Evolutionary conservation across 1,139 yeast genomes (phyloP).

Genomic region (Candida tetrigidarum): DNA sequence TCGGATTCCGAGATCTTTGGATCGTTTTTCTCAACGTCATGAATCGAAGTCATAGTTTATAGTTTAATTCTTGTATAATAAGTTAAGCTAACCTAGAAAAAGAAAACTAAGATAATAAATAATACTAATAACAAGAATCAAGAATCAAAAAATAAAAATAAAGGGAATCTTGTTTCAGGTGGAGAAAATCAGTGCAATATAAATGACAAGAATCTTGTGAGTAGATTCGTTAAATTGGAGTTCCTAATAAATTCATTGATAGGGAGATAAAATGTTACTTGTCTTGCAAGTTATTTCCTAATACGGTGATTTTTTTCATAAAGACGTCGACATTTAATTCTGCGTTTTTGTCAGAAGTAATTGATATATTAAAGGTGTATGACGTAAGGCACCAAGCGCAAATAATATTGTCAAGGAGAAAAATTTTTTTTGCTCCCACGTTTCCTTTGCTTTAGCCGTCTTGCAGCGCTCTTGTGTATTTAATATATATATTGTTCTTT

Average conservation of each 20-base stretch:
- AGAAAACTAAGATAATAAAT: no score
- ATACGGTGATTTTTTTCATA: slow-evolving; percentile 1
- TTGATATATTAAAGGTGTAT: background rate
- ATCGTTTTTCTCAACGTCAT: slow-evolving; percentile 12
- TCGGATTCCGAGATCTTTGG: slow-evolving; percentile 7
- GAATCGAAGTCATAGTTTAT: background rate
- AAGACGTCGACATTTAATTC: no score
- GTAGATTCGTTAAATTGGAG: no score
- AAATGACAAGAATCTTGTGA: background rate
- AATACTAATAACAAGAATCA: no score
- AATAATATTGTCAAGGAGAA: background rate
- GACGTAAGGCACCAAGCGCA: background rate
- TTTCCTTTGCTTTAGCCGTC: background rate
- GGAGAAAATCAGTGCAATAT: background rate
- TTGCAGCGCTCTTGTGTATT: no score
- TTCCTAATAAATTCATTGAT: no score
- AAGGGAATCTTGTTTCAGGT: background rate
- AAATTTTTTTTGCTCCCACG: background rate
- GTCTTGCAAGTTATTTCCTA: slow-evolving; percentile 2
- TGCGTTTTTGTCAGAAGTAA: no score
- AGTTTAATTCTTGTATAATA: background rate
- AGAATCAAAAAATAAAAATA: no score
- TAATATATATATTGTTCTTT: no score
- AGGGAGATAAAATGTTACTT: no score
- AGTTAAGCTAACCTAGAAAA: no score